Base-by-base conservation (phyloP, 2,329 filamentous ascomycete genomes). In the Neonectria punicea region DNA sequence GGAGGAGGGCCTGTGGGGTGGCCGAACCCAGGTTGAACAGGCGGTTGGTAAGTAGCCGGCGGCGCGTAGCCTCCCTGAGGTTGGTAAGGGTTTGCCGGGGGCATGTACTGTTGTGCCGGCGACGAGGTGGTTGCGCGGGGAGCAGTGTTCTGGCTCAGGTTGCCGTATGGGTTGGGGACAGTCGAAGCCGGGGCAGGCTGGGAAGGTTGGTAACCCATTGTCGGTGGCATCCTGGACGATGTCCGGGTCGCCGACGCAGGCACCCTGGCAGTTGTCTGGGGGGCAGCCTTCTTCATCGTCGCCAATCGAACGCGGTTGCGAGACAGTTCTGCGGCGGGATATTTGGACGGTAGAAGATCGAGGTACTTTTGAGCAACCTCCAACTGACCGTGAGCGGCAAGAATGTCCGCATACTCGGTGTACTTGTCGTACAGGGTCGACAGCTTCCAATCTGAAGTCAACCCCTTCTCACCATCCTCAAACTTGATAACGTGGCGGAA, bases 401-500 rank as follows among this genome's bases (percentile, higher is more conserved):
- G 89, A 70, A 99, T 94, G 77, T 99, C 95, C 14, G 96, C 95
- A 78, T 98, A 99, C 81, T 99, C 96, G 30, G 92, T 91, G 77
- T 99, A 99, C 81, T 97, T 97, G 78, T 94, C 91, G 79, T 99
- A 99, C 58, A 99, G 84, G 2, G 90, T 86, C 41, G 90, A 87
- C 65, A 99, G 89, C 82, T 97, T 98, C 95, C 95, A 99, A 72
- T 91, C 93, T 1, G 90, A 90, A 10, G 87, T 85, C 71, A 93
- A 87, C 51, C 82, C 81, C 68, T 88, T 88, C 75, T 98, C 94
- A 9, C 82, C 80, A 77, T 99, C 96, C 73, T 92, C 84, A 83
- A 98, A 99, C 75, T 95, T 94, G 67, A 94, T 94, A 47, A 98
- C 94, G 71, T 96, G 89, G 59, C 96, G 91, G 89, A 99, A 99